Conservation (phyloP, 2,329 filamentous ascomycete genomes). For the Claviceps sorghi region DNA sequence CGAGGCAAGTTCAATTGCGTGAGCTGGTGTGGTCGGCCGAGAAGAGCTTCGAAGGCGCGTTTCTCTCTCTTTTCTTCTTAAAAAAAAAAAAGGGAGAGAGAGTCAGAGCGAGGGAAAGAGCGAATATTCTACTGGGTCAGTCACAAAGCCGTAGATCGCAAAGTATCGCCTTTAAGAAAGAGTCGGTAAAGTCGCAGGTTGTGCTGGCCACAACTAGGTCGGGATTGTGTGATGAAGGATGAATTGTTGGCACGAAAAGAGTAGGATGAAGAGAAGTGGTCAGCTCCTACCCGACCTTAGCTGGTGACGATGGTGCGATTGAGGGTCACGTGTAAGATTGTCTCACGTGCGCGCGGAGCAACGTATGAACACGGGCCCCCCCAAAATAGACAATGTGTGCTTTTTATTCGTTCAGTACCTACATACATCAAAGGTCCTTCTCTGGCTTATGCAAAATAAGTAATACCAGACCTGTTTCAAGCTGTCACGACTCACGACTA, state of each 20-base stretch:
- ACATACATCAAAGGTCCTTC: too few relatives aligned
- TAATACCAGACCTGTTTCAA: too few relatives aligned
- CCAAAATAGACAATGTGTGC: neutral
- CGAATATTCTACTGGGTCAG: neutral
- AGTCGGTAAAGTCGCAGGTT: neutral
- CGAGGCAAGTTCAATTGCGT: neutral
- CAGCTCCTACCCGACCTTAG: neutral
- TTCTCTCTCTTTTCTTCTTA: neutral
- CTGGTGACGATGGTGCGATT: neutral
- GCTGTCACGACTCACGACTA: too few relatives aligned
- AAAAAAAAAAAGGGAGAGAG: neutral
- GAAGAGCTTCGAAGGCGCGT: neutral
- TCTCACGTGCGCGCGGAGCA: neutral
- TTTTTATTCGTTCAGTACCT: too few relatives aligned
- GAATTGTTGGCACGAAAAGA: neutral
- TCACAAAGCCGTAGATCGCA: neutral
- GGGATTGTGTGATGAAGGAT: neutral
- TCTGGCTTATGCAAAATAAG: too few relatives aligned
- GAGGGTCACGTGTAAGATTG: neutral
- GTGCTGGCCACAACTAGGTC: neutral
- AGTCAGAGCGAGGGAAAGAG: neutral
- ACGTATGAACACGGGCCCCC: neutral
- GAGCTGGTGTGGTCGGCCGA: neutral
- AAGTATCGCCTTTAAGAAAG: neutral
- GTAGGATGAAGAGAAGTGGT: neutral